Conservation (phyloP, 805 yeast species). For the Wickerhamomyces hampshirensis region DNA sequence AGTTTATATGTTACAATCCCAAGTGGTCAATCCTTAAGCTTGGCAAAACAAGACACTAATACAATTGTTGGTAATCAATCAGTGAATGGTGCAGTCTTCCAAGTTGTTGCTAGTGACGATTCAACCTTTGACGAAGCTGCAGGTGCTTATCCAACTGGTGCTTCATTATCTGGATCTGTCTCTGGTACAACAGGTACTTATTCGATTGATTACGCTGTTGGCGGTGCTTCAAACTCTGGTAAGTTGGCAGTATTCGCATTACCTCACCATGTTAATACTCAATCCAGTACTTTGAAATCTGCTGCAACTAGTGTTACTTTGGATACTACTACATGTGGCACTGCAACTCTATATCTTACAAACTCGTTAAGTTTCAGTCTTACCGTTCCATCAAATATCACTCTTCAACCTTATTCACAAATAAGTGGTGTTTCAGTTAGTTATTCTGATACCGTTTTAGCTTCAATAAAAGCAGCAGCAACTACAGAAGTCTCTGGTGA, state of each 20-base stretch:
- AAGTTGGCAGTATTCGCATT: constrained; percentile 52
- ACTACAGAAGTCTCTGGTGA: constrained; percentile 30
- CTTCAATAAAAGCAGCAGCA: constrained; percentile 31
- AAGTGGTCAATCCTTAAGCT: constrained; percentile 29
- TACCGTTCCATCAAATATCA: constrained; percentile 36
- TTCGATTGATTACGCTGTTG: constrained; percentile 36
- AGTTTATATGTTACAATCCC: constrained; percentile 56
- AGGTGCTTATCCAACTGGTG: constrained; percentile 53
- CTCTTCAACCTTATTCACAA: constrained; percentile 40
- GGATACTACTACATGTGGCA: constrained; percentile 48
- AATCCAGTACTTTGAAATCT: constrained; percentile 27
- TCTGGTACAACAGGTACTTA: constrained; percentile 36
- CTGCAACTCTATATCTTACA: constrained; percentile 41
- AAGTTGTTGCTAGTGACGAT: constrained; percentile 53
- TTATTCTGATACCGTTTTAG: constrained; percentile 28
- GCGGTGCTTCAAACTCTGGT: constrained; percentile 43
- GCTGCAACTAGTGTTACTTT: constrained; percentile 32
- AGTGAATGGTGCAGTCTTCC: constrained; percentile 50
- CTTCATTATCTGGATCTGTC: constrained; percentile 38
- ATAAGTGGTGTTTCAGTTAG: constrained; percentile 24
- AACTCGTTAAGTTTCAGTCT: constrained; percentile 37
- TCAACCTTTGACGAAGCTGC: constrained; percentile 53
- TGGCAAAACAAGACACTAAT: constrained; percentile 28
- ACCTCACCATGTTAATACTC: constrained; percentile 57
- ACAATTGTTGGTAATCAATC: constrained; percentile 39